These are phyloP conservation scores for Saprolegnia parasitica DNA, from an alignment of 352 stramenopile species.

Conservation along the genomic window DNA sequence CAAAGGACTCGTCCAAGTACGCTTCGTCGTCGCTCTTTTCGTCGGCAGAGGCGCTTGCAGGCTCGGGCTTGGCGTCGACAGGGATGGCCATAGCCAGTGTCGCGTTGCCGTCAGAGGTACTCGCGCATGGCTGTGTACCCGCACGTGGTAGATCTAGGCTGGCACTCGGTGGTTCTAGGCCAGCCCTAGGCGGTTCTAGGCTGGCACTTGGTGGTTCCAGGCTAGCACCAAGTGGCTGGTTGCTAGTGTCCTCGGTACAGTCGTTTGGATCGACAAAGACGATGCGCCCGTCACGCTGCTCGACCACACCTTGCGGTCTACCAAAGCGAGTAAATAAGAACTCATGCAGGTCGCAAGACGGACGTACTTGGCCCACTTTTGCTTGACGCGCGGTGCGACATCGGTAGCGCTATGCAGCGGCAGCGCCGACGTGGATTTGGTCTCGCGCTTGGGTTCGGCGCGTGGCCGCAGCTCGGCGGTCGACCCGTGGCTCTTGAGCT, in stretches of 20 bases:
- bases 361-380: constrained; percentile 29
- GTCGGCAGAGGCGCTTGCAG: constrained; percentile 5
- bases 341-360: not conserved
- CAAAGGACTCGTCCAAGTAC: constrained; percentile 80
- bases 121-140: not conserved
- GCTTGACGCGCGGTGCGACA: not conserved
- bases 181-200: too few species aligned
- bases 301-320: constrained; percentile 26
- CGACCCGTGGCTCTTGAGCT: constrained; percentile 3
- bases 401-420: constrained; percentile 2
- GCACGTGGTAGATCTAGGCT: not conserved
- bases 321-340: not conserved
- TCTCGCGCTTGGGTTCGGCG: not conserved
- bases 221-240: not conserved
- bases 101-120: not conserved
- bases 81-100: not conserved
- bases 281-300: constrained; percentile 19
- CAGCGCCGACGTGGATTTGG: constrained; percentile 15
- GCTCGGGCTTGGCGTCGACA: not conserved
- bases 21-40: constrained; percentile 40
- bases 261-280: constrained; percentile 8
- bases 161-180: too few species aligned
- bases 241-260: not conserved
- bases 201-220: not conserved
- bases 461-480: not conserved